These are phyloP conservation scores for Austroboletus rostrupii DNA, from an alignment of 1,284 basidiomycete genomes.

Conservation along the genomic window DNA sequence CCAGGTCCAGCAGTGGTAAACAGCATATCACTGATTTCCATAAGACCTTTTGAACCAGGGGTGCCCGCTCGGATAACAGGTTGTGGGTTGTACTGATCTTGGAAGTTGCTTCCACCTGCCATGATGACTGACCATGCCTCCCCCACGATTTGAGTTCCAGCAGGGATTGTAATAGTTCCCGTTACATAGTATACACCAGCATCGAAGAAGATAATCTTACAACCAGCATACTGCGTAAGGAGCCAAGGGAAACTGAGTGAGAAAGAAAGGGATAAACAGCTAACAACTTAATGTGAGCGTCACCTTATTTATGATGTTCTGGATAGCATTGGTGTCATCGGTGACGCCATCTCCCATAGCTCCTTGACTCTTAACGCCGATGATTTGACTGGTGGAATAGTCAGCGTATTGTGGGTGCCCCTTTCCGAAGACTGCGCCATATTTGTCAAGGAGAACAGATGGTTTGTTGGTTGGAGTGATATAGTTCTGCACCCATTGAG, in stretches of 20 bases:
- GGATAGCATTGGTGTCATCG: slow-evolving; percentile 52
- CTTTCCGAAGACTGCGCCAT: slow-evolving; percentile 45
- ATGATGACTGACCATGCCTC: slow-evolving; percentile 55
- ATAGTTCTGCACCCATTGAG: slow-evolving; percentile 27
- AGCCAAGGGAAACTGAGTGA: neutral
- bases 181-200: slow-evolving; percentile 50
- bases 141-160: slow-evolving; percentile 49
- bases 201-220: slow-evolving; percentile 55
- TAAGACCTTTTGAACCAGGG: slow-evolving; percentile 36
- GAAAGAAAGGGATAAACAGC: neutral
- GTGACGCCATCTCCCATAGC: slow-evolving; percentile 53
- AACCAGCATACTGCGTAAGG: slow-evolving; percentile 41
- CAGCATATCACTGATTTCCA: slow-evolving; percentile 48
- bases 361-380: slow-evolving; percentile 49
- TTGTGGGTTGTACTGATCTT: slow-evolving; percentile 39
- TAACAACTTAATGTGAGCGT: no score
- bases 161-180: slow-evolving; percentile 51
- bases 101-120: slow-evolving; percentile 44
- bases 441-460: slow-evolving; percentile 37
- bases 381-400: slow-evolving; percentile 41
- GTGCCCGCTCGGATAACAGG: slow-evolving; percentile 42
- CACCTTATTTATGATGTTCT: slow-evolving; percentile 40
- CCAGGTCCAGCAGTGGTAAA: slow-evolving; percentile 44
- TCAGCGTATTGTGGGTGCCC: slow-evolving; percentile 47
- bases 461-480: slow-evolving; percentile 38